Conservation (phyloP, 2,329 filamentous ascomycete genomes). For the Epichloe coenophiala region DNA sequence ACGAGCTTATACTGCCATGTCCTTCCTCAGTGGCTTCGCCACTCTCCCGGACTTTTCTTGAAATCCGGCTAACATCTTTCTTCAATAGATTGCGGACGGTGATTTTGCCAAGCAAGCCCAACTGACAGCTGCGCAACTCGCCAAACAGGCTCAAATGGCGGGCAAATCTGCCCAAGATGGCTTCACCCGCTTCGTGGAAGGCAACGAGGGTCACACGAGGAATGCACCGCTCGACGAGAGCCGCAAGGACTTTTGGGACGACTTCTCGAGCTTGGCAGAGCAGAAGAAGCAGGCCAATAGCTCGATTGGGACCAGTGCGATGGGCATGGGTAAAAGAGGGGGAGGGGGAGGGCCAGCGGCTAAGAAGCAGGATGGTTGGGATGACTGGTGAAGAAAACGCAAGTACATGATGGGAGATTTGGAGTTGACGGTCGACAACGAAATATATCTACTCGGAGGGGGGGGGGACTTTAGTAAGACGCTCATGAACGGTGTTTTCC, state of each 20-base stretch:
- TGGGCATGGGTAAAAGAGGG: constrained; percentile 38
- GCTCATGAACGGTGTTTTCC: constrained; percentile 9
- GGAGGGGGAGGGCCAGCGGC: constrained; percentile 16
- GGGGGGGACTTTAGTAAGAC: constrained; percentile 1
- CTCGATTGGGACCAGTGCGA: constrained; percentile 45
- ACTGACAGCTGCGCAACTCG: constrained; percentile 51
- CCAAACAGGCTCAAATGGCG: constrained; percentile 51
- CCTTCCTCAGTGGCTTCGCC: neutral
- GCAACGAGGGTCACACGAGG: constrained; percentile 31
- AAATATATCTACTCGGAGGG: neutral
- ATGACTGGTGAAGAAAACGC: constrained; percentile 40
- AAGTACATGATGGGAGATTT: neutral
- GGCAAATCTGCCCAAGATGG: constrained; percentile 64
- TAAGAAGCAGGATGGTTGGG: constrained; percentile 44
- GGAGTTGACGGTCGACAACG: constrained; percentile 11
- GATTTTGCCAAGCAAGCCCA: constrained; percentile 60
- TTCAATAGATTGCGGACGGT: constrained; percentile 57
- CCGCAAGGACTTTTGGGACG: constrained; percentile 85
- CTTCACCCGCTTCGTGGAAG: constrained; percentile 81
- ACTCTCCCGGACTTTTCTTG: neutral
- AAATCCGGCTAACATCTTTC: neutral
- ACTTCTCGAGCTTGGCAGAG: constrained; percentile 61
- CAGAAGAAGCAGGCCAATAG: constrained; percentile 32
- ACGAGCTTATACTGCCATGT: neutral
- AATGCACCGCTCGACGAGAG: constrained; percentile 39